Conservation (phyloP, 306 rosid genomes). For the Bauhinia variegata region DNA sequence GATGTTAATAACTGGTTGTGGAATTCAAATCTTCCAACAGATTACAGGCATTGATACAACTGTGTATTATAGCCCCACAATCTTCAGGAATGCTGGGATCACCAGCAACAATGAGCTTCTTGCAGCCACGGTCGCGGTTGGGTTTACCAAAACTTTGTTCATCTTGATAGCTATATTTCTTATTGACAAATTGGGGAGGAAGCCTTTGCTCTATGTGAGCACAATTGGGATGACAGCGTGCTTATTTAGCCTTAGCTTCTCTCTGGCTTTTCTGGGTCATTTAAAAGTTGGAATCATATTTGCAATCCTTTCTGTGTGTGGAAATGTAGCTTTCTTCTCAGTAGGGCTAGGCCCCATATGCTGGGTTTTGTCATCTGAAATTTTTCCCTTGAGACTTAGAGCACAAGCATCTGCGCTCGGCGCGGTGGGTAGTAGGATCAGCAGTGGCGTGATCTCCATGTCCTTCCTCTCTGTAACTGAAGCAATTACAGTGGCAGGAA, state of each 20-base stretch:
- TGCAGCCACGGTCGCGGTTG: slow-evolving; percentile 72
- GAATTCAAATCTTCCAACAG: slow-evolving; percentile 75
- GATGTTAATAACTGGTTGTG: slow-evolving; percentile 70
- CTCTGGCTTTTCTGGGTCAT: slow-evolving; percentile 56
- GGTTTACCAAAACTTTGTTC: slow-evolving; percentile 66
- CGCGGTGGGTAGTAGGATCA: slow-evolving; percentile 72
- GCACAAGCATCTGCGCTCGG: slow-evolving; percentile 79
- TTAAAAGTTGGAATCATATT: slow-evolving; percentile 51
- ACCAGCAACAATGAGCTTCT: slow-evolving; percentile 55
- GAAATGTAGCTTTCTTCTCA: slow-evolving; percentile 72
- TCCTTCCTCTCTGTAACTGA: slow-evolving; percentile 59
- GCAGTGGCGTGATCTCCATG: slow-evolving; percentile 65
- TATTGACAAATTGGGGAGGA: slow-evolving; percentile 68
- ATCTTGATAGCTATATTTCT: slow-evolving; percentile 69
- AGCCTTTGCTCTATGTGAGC: slow-evolving; percentile 67
- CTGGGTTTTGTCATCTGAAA: slow-evolving; percentile 72
- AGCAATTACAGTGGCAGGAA: slow-evolving; percentile 63
- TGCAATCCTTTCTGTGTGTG: slow-evolving; percentile 64
- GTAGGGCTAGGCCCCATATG: slow-evolving; percentile 78
- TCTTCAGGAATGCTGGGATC: slow-evolving; percentile 70
- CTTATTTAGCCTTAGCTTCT: slow-evolving; percentile 59
- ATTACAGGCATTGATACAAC: slow-evolving; percentile 67
- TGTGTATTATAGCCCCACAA: slow-evolving; percentile 70
- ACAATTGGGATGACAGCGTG: slow-evolving; percentile 71
- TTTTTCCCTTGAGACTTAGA: slow-evolving; percentile 70